phyloP scores from a whole-genome alignment of 1,284 basidiomycete species.

The Ustilago cynodontis region DNA sequence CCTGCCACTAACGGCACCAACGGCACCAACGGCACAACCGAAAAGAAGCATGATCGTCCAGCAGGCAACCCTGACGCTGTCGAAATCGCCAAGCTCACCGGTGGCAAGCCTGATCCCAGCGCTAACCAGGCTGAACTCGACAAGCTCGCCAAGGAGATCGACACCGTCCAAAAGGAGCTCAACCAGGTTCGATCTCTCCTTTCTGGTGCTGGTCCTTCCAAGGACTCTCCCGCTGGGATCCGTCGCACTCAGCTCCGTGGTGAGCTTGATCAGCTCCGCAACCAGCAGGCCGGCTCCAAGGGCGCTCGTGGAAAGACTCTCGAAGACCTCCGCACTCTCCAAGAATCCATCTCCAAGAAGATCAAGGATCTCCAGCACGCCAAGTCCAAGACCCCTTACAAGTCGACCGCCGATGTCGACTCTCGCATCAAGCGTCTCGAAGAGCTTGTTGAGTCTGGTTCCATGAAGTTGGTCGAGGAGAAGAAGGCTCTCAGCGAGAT shows the following conservation, averaged over 20 bases:
- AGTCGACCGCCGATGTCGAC: conserved; percentile 88
- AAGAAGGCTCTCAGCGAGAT: conserved; percentile 94
- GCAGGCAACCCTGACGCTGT: conserved; percentile 55
- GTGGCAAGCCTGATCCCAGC: conserved; percentile 65
- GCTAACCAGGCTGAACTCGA: conserved; percentile 67
- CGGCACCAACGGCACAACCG: conserved; percentile 17
- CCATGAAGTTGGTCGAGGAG: conserved; percentile 93
- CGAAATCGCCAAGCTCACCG: conserved; percentile 63
- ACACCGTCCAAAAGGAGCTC: conserved; percentile 61
- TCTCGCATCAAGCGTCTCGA: conserved; percentile 81
- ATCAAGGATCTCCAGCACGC: conserved; percentile 88
- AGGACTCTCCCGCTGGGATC: conserved; percentile 75
- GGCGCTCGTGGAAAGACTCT: conserved; percentile 79
- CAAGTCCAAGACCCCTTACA: conserved; percentile 85
- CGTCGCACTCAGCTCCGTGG: conserved; percentile 80
- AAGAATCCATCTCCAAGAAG: conserved; percentile 88
- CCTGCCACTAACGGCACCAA: conserved; percentile 4
- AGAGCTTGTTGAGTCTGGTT: conserved; percentile 88
- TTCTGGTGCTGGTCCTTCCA: conserved; percentile 66
- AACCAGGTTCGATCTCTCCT: conserved; percentile 79
- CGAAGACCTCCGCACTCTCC: conserved; percentile 84
- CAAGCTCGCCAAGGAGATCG: conserved; percentile 62
- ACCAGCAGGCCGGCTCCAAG: conserved; percentile 85
- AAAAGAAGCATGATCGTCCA: conserved; percentile 45
- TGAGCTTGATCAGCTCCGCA: conserved; percentile 85